A percentile compares a stretch with the other conserved stretches of the same genome.
Evolutionary conservation across 768 basidiomycete species (phyloP).

Genomic region (Phaeolepiota aurea): DNA sequence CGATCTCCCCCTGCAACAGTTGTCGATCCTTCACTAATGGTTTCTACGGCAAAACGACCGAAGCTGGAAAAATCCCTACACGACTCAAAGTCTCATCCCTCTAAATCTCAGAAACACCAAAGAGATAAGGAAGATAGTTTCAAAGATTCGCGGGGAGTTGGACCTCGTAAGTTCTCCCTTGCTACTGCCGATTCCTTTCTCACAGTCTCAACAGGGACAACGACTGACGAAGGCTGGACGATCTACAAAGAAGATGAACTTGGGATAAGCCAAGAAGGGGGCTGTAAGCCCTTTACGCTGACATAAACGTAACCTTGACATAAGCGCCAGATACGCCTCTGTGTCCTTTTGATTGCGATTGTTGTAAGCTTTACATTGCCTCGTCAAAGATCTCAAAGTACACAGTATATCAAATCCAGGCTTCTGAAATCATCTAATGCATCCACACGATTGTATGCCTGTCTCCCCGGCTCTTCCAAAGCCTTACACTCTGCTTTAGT

Average conservation of each 20-base stretch:
- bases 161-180: slow-evolving; percentile 45
- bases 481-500: slow-evolving; percentile 32
- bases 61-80: slow-evolving; percentile 1
- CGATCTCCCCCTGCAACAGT: slow-evolving; percentile 51
- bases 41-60: slow-evolving; percentile 6
- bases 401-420: no score
- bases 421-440: no score
- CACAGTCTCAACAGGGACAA: slow-evolving; percentile 45
- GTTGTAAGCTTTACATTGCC: slow-evolving; percentile 46
- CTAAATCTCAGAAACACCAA: slow-evolving; percentile 16
- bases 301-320: slow-evolving; percentile 11
- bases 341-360: slow-evolving; percentile 87
- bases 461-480: slow-evolving; percentile 40
- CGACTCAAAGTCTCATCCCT: slow-evolving; percentile 5
- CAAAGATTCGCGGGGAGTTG: slow-evolving; percentile 67
- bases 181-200: slow-evolving; percentile 7
- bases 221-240: slow-evolving; percentile 72
- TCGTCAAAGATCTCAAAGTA: slow-evolving; percentile 16
- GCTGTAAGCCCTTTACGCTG: slow-evolving; percentile 42
- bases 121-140: slow-evolving; percentile 42
- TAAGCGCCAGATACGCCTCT: slow-evolving; percentile 58
- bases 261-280: slow-evolving; percentile 56
- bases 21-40: slow-evolving; percentile 48
- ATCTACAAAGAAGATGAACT: slow-evolving; percentile 83
- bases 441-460: no score